Conservation (phyloP, 1,284 basidiomycete species). For the Ustilago hordei region DNA sequence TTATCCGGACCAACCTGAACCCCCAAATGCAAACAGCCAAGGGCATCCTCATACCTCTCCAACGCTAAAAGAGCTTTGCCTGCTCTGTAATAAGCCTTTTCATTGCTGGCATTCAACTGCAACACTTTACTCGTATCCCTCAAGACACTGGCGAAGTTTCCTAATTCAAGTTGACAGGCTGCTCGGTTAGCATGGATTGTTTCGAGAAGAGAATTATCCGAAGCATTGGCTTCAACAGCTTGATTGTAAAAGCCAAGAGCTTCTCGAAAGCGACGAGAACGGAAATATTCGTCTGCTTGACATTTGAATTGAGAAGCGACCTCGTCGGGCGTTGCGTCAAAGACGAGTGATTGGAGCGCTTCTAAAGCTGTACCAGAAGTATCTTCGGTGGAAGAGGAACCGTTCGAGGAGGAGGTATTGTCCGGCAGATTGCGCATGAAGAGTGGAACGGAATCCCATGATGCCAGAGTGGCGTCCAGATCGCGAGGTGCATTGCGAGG, state of each 20-base stretch:
- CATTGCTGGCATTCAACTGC: conserved; percentile 42
- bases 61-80: conserved; percentile 58
- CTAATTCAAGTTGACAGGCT: conserved; percentile 88
- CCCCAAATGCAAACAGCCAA: conserved; percentile 55
- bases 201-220: conserved; percentile 77
- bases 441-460: conserved; percentile 75
- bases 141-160: conserved; percentile 71
- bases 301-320: conserved; percentile 91
- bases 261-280: conserved; percentile 85
- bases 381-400: background rate
- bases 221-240: conserved; percentile 84
- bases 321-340: conserved; percentile 94
- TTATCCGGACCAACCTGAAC: conserved; percentile 35
- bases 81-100: conserved; percentile 66
- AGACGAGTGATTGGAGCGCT: conserved; percentile 85
- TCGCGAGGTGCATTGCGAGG: conserved; percentile 23
- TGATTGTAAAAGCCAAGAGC: conserved; percentile 90
- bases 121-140: conserved; percentile 29
- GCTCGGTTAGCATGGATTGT: conserved; percentile 78
- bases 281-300: conserved; percentile 94
- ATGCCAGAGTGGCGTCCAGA: conserved; percentile 36
- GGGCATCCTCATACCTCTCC: conserved; percentile 52
- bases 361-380: conserved; percentile 74
- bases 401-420: background rate
- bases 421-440: conserved; percentile 90